Percentiles rank a stretch among this genome's conserved stretches.
These are phyloP conservation scores for Candida sojae DNA, from an alignment of 1,139 yeast genomes.

Conservation along the genomic window DNA sequence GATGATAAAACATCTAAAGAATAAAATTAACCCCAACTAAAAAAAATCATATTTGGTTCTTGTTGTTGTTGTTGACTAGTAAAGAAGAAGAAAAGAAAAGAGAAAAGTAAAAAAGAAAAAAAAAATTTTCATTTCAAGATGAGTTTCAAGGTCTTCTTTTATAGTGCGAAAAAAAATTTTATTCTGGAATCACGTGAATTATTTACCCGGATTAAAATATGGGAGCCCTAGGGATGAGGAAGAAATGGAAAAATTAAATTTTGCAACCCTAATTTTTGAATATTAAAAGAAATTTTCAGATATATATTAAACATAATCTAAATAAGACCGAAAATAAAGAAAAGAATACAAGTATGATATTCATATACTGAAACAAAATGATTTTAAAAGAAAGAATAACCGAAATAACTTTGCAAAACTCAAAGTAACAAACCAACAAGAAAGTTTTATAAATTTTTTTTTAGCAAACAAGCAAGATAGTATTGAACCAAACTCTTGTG, in stretches of 20 bases:
- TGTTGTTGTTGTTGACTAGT: not conserved
- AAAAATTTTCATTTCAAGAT: not conserved
- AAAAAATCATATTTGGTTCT: not conserved
- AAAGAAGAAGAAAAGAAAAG: not conserved
- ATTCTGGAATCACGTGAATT: not conserved
- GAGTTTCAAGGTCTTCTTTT: not conserved
- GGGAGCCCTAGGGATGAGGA: not conserved
- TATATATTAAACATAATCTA: too few relatives aligned
- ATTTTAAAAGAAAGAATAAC: not conserved
- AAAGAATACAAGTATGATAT: too few relatives aligned
- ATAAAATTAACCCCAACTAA: conserved; percentile 6
- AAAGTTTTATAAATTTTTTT: too few relatives aligned
- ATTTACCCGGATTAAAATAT: not conserved
- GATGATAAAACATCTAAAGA: conserved; percentile 2
- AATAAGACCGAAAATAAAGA: too few relatives aligned
- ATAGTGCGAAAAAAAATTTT: not conserved
- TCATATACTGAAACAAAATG: not conserved
- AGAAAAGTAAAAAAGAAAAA: not conserved
- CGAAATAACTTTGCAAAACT: not conserved
- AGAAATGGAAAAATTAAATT: not conserved
- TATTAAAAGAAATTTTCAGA: too few relatives aligned
- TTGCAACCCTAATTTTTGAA: not conserved
- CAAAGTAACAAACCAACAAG: not conserved
- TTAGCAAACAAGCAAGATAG: too few relatives aligned
- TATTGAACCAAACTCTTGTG: too few relatives aligned